Conservation (phyloP, 495 filamentous ascomycete species). For the Terfezia claveryi region DNA sequence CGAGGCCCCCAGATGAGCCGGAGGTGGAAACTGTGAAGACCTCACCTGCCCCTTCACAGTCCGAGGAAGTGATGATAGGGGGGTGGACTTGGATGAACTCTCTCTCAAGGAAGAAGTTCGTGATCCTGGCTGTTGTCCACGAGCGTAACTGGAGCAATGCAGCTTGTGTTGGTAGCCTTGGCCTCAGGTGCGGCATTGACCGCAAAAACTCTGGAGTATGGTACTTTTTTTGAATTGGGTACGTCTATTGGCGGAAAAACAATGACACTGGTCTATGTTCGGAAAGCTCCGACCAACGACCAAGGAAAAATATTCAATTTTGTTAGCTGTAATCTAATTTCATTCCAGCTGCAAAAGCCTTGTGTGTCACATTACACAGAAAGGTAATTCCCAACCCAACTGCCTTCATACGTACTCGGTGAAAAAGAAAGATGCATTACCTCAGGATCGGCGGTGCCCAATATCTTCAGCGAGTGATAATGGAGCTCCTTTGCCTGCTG, state of each 20-base stretch:
- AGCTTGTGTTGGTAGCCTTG: constrained; percentile 62
- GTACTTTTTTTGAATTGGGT: constrained; percentile 85
- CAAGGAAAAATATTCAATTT: no score
- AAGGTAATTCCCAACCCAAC: no score
- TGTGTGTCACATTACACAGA: no score
- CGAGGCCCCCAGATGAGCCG: constrained; percentile 8
- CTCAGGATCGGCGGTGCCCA: constrained; percentile 57
- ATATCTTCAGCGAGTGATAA: constrained; percentile 22
- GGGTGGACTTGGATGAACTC: constrained; percentile 75
- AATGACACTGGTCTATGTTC: constrained; percentile 1
- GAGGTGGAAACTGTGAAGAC: constrained; percentile 52
- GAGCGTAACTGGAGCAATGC: constrained; percentile 68
- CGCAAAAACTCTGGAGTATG: constrained; percentile 76
- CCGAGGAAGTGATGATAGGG: constrained; percentile 86
- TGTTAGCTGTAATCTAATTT: no score
- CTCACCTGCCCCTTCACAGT: constrained; percentile 91
- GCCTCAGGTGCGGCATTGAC: constrained; percentile 68
- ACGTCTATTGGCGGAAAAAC: constrained; percentile 35
- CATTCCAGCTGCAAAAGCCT: no score
- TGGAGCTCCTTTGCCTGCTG: constrained; percentile 41
- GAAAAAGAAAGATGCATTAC: constrained; percentile 26
- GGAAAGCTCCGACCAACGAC: neutral
- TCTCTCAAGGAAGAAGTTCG: constrained; percentile 43
- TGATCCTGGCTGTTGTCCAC: constrained; percentile 46
- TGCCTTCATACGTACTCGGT: no score